Evolutionary conservation across 768 basidiomycete species (phyloP).

Genomic region (Phylloporus arenicola): DNA sequence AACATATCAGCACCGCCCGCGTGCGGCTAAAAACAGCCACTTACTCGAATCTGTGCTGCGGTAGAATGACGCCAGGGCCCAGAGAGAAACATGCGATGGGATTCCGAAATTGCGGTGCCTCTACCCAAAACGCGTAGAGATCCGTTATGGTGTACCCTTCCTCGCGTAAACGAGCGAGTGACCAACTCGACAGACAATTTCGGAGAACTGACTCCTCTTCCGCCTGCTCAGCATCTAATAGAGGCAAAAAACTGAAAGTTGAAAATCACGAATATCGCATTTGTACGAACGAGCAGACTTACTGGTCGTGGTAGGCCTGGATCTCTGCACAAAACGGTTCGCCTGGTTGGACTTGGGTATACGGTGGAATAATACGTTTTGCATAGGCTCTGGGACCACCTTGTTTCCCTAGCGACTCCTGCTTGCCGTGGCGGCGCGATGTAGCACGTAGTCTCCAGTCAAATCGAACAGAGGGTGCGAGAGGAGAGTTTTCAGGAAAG

Average conservation of each 20-base stretch:
- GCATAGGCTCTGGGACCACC: slow-evolving; percentile 22
- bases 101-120: slow-evolving; percentile 56
- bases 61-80: slow-evolving; percentile 58
- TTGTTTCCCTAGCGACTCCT: slow-evolving; percentile 9
- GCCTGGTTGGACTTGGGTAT: slow-evolving; percentile 28
- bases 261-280: neutral
- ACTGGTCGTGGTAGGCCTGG: slow-evolving; percentile 53
- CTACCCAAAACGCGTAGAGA: slow-evolving; percentile 64
- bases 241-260: slow-evolving; percentile 39
- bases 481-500: slow-evolving; percentile 28
- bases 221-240: slow-evolving; percentile 54
- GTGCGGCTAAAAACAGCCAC: slow-evolving; percentile 17
- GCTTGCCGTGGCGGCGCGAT: slow-evolving; percentile 34
- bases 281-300: slow-evolving; percentile 8
- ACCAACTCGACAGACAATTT: slow-evolving; percentile 66
- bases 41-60: slow-evolving; percentile 68
- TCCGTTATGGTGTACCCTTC: slow-evolving; percentile 71
- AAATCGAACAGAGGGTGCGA: slow-evolving; percentile 36
- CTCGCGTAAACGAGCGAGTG: slow-evolving; percentile 49
- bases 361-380: slow-evolving; percentile 37
- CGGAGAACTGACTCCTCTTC: slow-evolving; percentile 56
- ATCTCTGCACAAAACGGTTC: slow-evolving; percentile 48
- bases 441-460: slow-evolving; percentile 58
- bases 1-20: slow-evolving; percentile 1
- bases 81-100: slow-evolving; percentile 61